Evolutionary conservation across 805 yeast genomes (phyloP).

Genomic region (Ogataea populi-albae): DNA sequence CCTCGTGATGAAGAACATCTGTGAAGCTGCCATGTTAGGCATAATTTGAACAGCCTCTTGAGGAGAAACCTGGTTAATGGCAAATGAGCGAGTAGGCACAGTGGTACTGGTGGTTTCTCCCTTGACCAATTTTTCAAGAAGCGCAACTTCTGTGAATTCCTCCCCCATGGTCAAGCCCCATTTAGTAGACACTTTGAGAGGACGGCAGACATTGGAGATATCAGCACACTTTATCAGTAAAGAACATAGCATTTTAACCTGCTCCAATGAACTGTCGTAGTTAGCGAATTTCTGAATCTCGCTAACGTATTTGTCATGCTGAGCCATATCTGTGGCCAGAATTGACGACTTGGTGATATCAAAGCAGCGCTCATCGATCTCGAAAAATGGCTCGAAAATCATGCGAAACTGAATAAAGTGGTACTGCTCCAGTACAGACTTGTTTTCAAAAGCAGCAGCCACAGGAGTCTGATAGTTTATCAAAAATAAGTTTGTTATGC

Average conservation of each 20-base stretch:
- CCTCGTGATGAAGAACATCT: conserved; percentile 75
- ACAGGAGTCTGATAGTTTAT: conserved; percentile 58
- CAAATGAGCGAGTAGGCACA: conserved; percentile 5
- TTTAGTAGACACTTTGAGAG: conserved; percentile 67
- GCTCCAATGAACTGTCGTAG: conserved; percentile 24
- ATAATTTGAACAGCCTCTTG: conserved; percentile 44
- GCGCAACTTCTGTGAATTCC: conserved; percentile 69
- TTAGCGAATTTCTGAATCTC: conserved; percentile 40
- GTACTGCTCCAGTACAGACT: conserved; percentile 77
- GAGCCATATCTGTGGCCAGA: conserved; percentile 92
- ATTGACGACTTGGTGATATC: conserved; percentile 32
- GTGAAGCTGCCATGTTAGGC: conserved; percentile 63
- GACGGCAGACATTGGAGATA: conserved; percentile 88
- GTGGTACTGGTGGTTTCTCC: conserved; percentile 11
- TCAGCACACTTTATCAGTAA: conserved; percentile 91
- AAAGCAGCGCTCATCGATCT: conserved; percentile 3
- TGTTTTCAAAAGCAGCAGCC: conserved; percentile 56
- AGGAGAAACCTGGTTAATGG: conserved; percentile 29
- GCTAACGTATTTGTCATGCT: conserved; percentile 69
- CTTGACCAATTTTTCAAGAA: conserved; percentile 40
- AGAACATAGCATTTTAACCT: conserved; percentile 49
- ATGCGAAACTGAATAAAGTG: conserved; percentile 66
- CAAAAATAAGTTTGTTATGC: conserved; percentile 80
- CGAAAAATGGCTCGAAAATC: conserved; percentile 28
- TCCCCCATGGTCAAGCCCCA: conserved; percentile 83